Base-by-base conservation (phyloP, 805 yeast genomes). In the Starmerella ratchasimensis region DNA sequence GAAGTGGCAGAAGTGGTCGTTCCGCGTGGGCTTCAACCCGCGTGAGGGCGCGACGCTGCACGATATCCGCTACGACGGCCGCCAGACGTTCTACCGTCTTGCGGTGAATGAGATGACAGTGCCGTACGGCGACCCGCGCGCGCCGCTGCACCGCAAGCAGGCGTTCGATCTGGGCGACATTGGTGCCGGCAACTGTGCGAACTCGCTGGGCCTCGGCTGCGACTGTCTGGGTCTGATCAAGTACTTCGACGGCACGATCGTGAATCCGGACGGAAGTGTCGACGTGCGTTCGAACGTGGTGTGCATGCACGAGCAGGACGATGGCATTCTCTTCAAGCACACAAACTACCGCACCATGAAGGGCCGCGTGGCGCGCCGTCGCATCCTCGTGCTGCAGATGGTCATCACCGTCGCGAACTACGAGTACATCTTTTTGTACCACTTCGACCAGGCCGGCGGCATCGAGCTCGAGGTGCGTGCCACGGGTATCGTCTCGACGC, bases 331-430 rank as follows among this genome's bases (percentile, higher is more conserved):
- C 55, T 76, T 68, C 66, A 77, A 80, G 64, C 93, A 80, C 60
- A 71, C 74, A 45, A 80, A 80, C 65, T 79, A 73, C 66, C 70
- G 90, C 65, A 41, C 63, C 51, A 83, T 77, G 61, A 80, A 74
- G 56, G 86, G 77, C 52, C 71, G 75, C 46, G 88, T 86, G 54
- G 55, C 61, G 17, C 73, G 90, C 67, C 74, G 76, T 63, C 72
- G 88, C 60, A 82, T 78, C 57, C 74, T 80, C 49, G 75, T 79
- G 31, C 69, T 79, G 44, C 88, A 80, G 63, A 76, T 82, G 38
- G 74, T 80, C 54, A 82, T 86, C 23, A 80, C 90, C 28, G 88
- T 79, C 45, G 83, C 84, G 42, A 80, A 80, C 65, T 80, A 80
- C 62, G 90, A 80, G 63, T 80, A 80, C 63, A 71, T 76, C 47